Evolutionary conservation across 495 filamentous ascomycete species (phyloP), one percentile per base, ranked within the genome.

Genomic region (Aspergillus olivimuriae): DNA sequence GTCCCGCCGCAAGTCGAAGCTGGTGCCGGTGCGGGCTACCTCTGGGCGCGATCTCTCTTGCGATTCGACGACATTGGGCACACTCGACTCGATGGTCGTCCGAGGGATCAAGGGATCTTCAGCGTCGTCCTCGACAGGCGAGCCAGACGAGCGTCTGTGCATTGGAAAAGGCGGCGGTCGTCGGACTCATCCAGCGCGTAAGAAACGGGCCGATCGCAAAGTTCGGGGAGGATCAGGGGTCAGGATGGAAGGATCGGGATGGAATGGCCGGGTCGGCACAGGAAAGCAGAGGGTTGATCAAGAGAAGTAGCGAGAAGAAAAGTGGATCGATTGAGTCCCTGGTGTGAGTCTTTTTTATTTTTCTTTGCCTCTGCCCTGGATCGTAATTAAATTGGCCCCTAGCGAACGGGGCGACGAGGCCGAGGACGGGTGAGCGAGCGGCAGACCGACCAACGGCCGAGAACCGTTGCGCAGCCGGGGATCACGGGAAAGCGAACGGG

Each of bases 91-190:
- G 34, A 59, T 63, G 38, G 56, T 52, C 45, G 52, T 52, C 52
- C 65, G 65, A 51, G 60, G 57, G 48, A 50, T 48, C 44, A 60
- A 57, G 53, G 64, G 61, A 50, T 66, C 64, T 59, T 73, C 67
- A 65, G 66, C 56, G 57, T 66, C 66, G 60, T 71, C 68, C 65
- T 58, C 68, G 61, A 64, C 59, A 56, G 63, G 61, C 49, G 67
- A 70, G 58, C 66, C 69, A 61, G 69, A 73, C 63, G 67, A 70
- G 56, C 65, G 68, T 68, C 68, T 71, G 64, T 68, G 69, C 69
- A 73, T 73, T 70, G 57, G 67, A 70, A 62, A 62, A 62, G 51
- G 55, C 62, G 56, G 56, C 57, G 48, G 45, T 57, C 55, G 47
- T 45, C 43, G 43, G 38, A 46, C 60, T 68, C 67, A 69, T 69